Conservation (phyloP, 306 rosid genomes). For the Canavalia gladiata region DNA sequence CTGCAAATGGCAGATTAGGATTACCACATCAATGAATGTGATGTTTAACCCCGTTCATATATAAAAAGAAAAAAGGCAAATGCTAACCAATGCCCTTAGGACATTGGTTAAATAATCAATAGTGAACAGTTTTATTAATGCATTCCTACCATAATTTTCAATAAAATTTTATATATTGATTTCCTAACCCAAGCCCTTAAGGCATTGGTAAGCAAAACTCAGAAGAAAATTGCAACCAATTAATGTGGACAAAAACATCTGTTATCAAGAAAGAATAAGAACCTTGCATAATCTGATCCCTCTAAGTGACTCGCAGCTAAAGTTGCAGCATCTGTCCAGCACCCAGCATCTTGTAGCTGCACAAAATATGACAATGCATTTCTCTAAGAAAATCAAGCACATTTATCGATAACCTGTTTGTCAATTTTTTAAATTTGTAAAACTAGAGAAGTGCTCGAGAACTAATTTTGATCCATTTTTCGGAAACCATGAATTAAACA, state of each 20-base stretch:
- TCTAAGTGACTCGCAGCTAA: constrained; percentile 92
- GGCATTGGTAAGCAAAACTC: too few species aligned
- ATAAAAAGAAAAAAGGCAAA: too few species aligned
- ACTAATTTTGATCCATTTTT: not conserved
- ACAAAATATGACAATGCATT: constrained; percentile 46
- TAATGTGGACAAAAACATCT: constrained; percentile 28
- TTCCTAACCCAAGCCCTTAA: too few species aligned
- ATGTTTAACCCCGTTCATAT: not conserved
- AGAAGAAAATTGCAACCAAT: not conserved
- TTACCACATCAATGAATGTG: constrained; percentile 32
- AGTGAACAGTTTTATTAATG: too few species aligned
- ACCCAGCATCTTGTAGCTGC: constrained; percentile 99
- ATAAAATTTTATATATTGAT: too few species aligned
- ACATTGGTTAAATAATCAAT: too few species aligned
- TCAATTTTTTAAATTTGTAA: constrained; percentile 22
- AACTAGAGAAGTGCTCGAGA: constrained; percentile 24
- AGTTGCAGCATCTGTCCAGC: constrained; percentile 99
- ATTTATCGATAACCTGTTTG: constrained; percentile 31
- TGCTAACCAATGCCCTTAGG: too few species aligned
- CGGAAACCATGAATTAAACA: constrained; percentile 12
- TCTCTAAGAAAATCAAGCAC: constrained; percentile 47
- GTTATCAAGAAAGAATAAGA: constrained; percentile 38
- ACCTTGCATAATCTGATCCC: constrained; percentile 99
- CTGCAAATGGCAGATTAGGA: constrained; percentile 38
- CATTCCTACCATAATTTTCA: too few species aligned